Percentiles rank a stretch among this genome's conserved stretches.
Conservation (phyloP, 345 rosid species). For the Theobroma cacao region DNA sequence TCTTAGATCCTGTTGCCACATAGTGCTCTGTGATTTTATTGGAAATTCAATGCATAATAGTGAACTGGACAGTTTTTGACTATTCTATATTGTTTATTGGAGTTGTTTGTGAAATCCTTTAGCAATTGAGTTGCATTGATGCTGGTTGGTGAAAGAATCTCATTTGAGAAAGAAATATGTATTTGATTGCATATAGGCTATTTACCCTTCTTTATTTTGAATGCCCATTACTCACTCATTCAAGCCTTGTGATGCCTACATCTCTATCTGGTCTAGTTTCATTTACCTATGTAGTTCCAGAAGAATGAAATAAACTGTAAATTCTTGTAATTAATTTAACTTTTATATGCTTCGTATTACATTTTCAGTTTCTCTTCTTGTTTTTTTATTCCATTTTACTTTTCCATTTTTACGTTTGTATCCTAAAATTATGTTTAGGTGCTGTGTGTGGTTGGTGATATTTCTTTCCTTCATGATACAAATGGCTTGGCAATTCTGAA, state of each 20-base stretch:
- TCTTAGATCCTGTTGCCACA: not conserved
- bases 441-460: constrained; percentile 75
- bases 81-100: not conserved
- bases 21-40: not conserved
- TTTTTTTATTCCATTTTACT: not conserved
- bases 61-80: not conserved
- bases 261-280: not conserved
- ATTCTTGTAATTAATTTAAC: not conserved
- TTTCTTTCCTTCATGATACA: constrained; percentile 96
- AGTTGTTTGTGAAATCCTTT: not conserved
- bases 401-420: not conserved
- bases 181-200: not conserved
- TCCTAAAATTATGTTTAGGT: constrained; percentile 42
- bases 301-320: not conserved
- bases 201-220: not conserved
- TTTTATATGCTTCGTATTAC: not conserved
- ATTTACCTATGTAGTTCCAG: not conserved
- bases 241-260: not conserved
- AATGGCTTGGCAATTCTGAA: constrained; percentile 84
- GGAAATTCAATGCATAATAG: not conserved
- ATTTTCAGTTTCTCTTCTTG: not conserved
- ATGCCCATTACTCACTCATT: not conserved
- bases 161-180: not conserved
- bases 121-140: not conserved
- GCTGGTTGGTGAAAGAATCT: not conserved